Conservation (phyloP, 1,284 basidiomycete species). For the Neolentinus lepideus region DNA sequence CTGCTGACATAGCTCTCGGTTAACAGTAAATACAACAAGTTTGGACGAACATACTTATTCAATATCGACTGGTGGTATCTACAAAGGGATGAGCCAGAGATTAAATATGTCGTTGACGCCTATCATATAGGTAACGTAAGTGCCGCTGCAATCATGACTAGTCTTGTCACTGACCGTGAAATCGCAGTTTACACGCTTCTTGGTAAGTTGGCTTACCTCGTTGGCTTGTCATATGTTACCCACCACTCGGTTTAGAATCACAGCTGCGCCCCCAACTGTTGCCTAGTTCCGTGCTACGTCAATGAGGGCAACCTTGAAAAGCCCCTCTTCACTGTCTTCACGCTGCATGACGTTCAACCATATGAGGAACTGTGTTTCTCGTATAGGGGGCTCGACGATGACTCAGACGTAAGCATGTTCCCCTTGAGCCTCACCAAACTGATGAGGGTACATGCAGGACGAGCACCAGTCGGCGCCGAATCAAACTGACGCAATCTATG, state of each 20-base stretch:
- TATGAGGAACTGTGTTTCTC: conserved; percentile 80
- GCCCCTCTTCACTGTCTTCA: conserved; percentile 60
- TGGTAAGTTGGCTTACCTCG: conserved; percentile 32
- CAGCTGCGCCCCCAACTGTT: conserved; percentile 83
- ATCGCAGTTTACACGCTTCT: conserved; percentile 58
- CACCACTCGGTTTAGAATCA: conserved; percentile 52
- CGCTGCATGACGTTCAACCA: conserved; percentile 51
- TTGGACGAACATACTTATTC: conserved; percentile 81
- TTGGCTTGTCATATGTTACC: conserved; percentile 13
- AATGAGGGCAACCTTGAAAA: conserved; percentile 39
- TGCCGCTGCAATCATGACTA: conserved; percentile 10
- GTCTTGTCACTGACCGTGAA: conserved; percentile 6
- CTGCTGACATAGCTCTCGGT: neutral
- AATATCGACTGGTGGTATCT: conserved; percentile 75
- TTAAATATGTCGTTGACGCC: conserved; percentile 66
- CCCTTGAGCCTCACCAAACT: neutral
- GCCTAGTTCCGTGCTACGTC: conserved; percentile 57
- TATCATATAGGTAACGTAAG: conserved; percentile 84
- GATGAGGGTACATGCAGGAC: neutral
- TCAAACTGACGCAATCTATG: neutral
- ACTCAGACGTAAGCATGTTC: conserved; percentile 24
- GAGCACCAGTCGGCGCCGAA: neutral
- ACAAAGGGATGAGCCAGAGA: conserved; percentile 23
- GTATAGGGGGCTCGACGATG: conserved; percentile 53
- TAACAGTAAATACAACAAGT: conserved; percentile 64